Conservation (phyloP, 2,329 filamentous ascomycete species). For the Aspergillus flavus region DNA sequence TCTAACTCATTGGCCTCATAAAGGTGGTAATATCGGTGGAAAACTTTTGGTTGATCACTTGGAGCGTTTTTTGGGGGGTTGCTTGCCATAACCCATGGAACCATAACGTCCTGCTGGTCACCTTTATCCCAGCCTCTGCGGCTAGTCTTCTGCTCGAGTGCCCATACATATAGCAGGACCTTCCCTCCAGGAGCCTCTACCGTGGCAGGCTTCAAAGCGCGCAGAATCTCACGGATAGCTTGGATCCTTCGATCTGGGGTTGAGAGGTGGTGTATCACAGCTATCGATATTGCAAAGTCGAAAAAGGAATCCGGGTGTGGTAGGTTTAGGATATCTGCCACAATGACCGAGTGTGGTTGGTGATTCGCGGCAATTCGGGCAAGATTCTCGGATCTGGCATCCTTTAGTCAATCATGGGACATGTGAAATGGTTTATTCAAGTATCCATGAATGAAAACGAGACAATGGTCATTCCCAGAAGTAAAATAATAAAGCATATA, state of each 20-base stretch:
- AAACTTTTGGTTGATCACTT: slow-evolving; percentile 42
- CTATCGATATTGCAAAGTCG: slow-evolving; percentile 93
- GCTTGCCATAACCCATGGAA: slow-evolving; percentile 81
- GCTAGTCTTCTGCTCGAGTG: slow-evolving; percentile 85
- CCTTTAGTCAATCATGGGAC: slow-evolving; percentile 10
- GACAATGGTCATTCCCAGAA: background rate
- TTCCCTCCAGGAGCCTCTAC: slow-evolving; percentile 53
- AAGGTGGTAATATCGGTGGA: slow-evolving; percentile 91
- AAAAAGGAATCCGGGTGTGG: slow-evolving; percentile 69
- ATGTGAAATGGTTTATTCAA: background rate
- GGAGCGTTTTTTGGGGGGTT: slow-evolving; percentile 48
- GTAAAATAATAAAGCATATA: slow-evolving; percentile 6
- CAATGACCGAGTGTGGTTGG: slow-evolving; percentile 66
- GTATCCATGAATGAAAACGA: background rate
- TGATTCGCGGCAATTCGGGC: slow-evolving; percentile 60
- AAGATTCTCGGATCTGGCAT: slow-evolving; percentile 59
- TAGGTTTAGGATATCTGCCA: slow-evolving; percentile 81
- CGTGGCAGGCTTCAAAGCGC: slow-evolving; percentile 56
- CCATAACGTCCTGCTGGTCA: slow-evolving; percentile 86
- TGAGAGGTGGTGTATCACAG: slow-evolving; percentile 90
- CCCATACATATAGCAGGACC: slow-evolving; percentile 90
- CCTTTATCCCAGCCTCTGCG: slow-evolving; percentile 86
- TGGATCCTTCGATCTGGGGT: slow-evolving; percentile 72
- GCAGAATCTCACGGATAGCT: slow-evolving; percentile 71
- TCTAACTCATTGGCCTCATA: slow-evolving; percentile 87